A percentile compares a stretch with the other conserved stretches of the same genome.
Evolutionary conservation across 2,329 filamentous ascomycete species (phyloP).

Genomic region (Penicillium sp.): DNA sequence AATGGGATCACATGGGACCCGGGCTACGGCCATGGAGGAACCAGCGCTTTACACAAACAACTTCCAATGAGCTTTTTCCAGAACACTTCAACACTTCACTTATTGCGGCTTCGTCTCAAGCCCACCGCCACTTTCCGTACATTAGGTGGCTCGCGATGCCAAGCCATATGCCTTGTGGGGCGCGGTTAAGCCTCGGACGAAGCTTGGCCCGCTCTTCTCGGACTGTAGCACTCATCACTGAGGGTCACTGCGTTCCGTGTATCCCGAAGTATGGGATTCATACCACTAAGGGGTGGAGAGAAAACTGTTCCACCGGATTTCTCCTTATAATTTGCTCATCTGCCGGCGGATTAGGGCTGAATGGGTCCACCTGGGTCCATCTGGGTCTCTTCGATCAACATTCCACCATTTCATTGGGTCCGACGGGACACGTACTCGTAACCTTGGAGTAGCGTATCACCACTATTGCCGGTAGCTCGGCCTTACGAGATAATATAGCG

Average conservation of each 20-base stretch:
- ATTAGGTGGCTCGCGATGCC: constrained; percentile 8
- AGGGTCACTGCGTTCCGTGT: constrained; percentile 3
- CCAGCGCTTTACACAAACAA: not conserved
- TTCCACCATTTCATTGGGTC: constrained; percentile 7
- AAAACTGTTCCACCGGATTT: not conserved
- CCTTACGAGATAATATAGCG: not conserved
- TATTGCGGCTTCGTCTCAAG: too few species aligned
- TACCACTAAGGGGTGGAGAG: not conserved
- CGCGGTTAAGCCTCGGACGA: constrained; percentile 27
- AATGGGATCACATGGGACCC: not conserved
- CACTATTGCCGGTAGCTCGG: not conserved
- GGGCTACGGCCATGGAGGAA: not conserved
- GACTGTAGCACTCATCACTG: not conserved
- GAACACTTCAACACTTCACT: too few species aligned
- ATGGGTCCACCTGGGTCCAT: constrained; percentile 8
- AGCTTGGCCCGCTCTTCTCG: constrained; percentile 21
- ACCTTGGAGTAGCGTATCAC: not conserved
- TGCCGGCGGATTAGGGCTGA: constrained; percentile 21
- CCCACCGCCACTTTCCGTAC: constrained; percentile 15
- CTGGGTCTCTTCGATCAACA: constrained; percentile 13
- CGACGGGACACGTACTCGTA: constrained; percentile 16
- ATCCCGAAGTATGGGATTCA: constrained; percentile 2
- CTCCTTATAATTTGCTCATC: constrained; percentile 10
- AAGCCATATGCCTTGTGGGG: constrained; percentile 20
- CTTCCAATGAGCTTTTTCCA: not conserved